Conservation (phyloP, 2,329 filamentous ascomycete genomes). For the Ceratocystis colombiana region DNA sequence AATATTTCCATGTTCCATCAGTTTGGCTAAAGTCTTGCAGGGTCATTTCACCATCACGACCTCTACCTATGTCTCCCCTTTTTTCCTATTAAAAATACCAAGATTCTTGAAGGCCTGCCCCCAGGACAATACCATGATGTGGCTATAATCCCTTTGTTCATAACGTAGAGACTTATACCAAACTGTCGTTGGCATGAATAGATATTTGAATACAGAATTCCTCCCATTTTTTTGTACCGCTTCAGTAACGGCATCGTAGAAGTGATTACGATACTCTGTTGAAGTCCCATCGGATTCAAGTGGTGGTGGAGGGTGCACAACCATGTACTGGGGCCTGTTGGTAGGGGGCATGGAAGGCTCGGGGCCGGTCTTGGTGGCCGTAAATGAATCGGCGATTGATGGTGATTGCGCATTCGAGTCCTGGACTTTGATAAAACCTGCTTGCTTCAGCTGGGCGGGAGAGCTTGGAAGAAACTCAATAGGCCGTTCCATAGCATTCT, state of each 20-base stretch:
- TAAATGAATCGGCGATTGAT: conserved; percentile 24
- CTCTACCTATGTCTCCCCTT: neutral
- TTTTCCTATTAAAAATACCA: neutral
- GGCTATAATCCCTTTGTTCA: conserved; percentile 8
- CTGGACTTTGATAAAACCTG: conserved; percentile 31
- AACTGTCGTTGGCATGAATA: neutral
- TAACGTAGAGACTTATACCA: neutral
- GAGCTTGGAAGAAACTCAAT: conserved; percentile 34
- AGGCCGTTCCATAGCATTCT: conserved; percentile 31
- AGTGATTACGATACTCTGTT: conserved; percentile 12
- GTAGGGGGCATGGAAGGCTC: conserved; percentile 27
- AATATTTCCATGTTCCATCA: neutral
- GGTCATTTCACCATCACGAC: neutral
- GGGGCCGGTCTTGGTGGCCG: neutral
- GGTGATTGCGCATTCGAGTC: conserved; percentile 33
- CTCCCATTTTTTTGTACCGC: neutral
- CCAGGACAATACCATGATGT: neutral
- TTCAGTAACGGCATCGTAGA: conserved; percentile 13
- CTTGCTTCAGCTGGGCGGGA: conserved; percentile 28
- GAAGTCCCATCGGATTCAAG: neutral
- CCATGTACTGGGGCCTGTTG: neutral
- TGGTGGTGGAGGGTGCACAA: conserved; percentile 33
- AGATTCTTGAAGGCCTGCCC: neutral
- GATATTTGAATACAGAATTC: neutral
- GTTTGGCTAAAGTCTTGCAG: neutral